Base-by-base conservation (phyloP, 805 yeast genomes). In the Candida rishiriensis region DNA sequence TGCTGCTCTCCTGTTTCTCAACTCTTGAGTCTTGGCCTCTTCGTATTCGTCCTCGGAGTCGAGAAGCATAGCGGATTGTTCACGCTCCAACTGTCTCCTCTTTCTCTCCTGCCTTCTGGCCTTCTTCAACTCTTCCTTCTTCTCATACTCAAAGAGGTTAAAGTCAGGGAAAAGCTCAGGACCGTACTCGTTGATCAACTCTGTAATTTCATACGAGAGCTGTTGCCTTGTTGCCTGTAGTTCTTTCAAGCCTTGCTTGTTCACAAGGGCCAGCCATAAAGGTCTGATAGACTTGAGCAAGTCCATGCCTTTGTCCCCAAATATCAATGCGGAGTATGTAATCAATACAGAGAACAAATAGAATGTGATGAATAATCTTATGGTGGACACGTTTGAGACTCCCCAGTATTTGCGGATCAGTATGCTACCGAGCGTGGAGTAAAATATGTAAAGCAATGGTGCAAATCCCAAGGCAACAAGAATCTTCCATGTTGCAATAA, bases 401-500 rank as follows among this genome's bases (percentile, higher is more conserved):
- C 35, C 41, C 47, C 53, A 44, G 34, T 56, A 54, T 29, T 47
- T 56, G 34, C 55, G 48, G 30, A 64, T 65, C 40, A 66, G 52
- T 48, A 58, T 65, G 26, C 74, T 67, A 16, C 87, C 83, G 13
- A 85, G 50, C 3, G 76, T 61, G 0, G 97, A 88, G 66, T 93
- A 93, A 45, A 85, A 70, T 32, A 81, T 78, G 69, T 91, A 93
- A 28, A 93, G 69, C 35, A 88, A 62, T 2, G 99, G 99, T 0
- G 97, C 95, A 42, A 88, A 68, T 5, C 91, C 95, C 77, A 93
- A 76, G 30, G 90, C 81, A 34, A 91, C 88, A 50, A 93, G 71
- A 38, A 93, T 83, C 65, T 93, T 93, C 99, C 99, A 93, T 1
- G 98, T 90, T 2, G 98, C 98, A 47, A 93, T 78, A 21, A 93